phyloP scores from a whole-genome alignment of 208 protist species.

The Novymonas esmeraldas region DNA sequence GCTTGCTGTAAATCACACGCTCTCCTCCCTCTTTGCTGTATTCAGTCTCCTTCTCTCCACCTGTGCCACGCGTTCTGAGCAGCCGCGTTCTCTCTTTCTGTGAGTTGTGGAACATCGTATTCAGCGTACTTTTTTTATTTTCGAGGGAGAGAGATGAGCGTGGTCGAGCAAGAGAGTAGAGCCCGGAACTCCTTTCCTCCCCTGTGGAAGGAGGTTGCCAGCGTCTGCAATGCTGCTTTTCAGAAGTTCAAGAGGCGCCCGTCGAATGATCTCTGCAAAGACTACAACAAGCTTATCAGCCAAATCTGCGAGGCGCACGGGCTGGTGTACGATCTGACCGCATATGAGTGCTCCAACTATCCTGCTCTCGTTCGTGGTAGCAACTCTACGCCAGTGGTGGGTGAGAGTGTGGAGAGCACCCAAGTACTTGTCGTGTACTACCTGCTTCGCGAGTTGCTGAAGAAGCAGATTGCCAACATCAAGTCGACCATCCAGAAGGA shows the following conservation, averaged over 20 bases:
- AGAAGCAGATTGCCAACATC: constrained; percentile 46
- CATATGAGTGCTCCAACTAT: constrained; percentile 65
- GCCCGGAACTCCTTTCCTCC: constrained; percentile 29
- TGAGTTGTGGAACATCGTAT: background rate
- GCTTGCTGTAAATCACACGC: too few species aligned
- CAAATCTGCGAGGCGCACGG: constrained; percentile 49
- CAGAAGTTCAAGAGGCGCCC: constrained; percentile 36
- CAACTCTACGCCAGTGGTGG: constrained; percentile 49
- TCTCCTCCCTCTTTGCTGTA: too few species aligned
- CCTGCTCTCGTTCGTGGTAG: constrained; percentile 66
- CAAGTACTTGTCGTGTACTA: constrained; percentile 87
- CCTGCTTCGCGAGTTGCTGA: constrained; percentile 73
- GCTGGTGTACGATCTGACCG: constrained; percentile 58
- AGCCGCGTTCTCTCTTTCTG: too few species aligned
- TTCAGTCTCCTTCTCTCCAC: too few species aligned
- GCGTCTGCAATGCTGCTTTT: constrained; percentile 35
- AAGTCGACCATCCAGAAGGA: constrained; percentile 37
- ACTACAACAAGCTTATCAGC: constrained; percentile 49
- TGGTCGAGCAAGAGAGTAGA: constrained; percentile 6
- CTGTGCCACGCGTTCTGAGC: background rate
- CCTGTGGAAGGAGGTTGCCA: constrained; percentile 41
- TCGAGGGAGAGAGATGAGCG: constrained; percentile 2
- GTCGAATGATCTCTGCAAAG: constrained; percentile 29
- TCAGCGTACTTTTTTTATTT: constrained; percentile 4
- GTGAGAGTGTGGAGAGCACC: constrained; percentile 61